phyloP scores from a whole-genome alignment of 83 land plant species.

The Thuja plicata region DNA sequence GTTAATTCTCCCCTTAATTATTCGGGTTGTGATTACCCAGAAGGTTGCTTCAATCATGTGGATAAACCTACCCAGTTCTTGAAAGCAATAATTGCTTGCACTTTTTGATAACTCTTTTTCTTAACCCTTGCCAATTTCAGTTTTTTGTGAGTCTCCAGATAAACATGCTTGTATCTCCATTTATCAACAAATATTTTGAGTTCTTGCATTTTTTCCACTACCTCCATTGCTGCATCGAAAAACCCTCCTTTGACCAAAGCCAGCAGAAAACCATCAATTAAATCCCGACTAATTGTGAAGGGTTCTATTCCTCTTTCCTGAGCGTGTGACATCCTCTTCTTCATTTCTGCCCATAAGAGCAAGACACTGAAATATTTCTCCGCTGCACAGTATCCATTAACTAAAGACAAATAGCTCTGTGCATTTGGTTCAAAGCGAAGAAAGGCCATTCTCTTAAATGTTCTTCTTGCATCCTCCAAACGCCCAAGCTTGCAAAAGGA shows the following conservation, averaged over 20 bases:
- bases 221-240: conserved; percentile 80
- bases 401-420: conserved; percentile 70
- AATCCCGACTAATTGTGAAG: conserved; percentile 32
- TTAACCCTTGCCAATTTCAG: conserved; percentile 45
- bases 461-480: conserved; percentile 71
- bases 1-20: background rate
- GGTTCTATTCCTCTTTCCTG: conserved; percentile 24
- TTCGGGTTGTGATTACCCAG: background rate
- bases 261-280: conserved; percentile 68
- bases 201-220: conserved; percentile 62
- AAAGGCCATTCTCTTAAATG: conserved; percentile 61
- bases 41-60: conserved; percentile 25
- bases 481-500: conserved; percentile 70
- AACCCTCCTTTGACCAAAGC: conserved; percentile 71
- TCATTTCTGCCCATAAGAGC: conserved; percentile 69
- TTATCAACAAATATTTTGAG: conserved; percentile 67
- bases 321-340: conserved; percentile 22
- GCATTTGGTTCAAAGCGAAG: conserved; percentile 61
- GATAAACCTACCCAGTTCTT: conserved; percentile 76
- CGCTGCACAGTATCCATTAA: conserved; percentile 49
- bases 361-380: conserved; percentile 68
- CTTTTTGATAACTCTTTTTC: conserved; percentile 50
- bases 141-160: conserved; percentile 74
- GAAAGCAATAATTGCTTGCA: conserved; percentile 71
- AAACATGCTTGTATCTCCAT: conserved; percentile 78